Base-by-base conservation (phyloP, 1,284 basidiomycete species). In the Cutaneotrichosporon cutaneum region DNA sequence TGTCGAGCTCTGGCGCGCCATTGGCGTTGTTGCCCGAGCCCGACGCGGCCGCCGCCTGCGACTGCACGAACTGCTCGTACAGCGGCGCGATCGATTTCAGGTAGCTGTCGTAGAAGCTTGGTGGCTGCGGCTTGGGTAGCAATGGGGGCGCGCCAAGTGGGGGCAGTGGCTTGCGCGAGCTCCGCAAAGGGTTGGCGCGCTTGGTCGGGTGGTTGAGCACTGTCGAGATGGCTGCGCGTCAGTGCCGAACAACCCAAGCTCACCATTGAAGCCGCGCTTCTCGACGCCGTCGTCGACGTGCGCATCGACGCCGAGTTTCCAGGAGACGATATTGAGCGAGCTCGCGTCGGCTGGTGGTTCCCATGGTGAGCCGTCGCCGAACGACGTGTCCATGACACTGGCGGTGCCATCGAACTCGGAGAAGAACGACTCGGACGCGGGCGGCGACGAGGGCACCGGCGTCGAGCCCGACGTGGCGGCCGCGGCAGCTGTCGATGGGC, bases 181-280 rank as follows among this genome's bases (percentile, higher is more conserved):
- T 86, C 74, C 94, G 90, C 26, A 93, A 88, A 10, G 92, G 91
- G 35, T 89, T 90, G 55, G 89, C 88, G 54, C 83, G 84, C 79
- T 88, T 90, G 72, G 89, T 88, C 2, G 92, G 92, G 72, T 89
- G 92, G 71, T 92, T 92, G 59, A 94, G 84, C 11, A 89, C 87
- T 9, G 86, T 88, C 9, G 88, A 88, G 63, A 89, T 87, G 26
- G 88, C 88, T 82, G 63, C 4, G 9, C 8, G 30, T 54, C 13
- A 60, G 42, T 10, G 35, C 4, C 54, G 22, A 36, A n/a, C 2
- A 22, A 8, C 7, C 7, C n/a, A 2, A 7, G 24, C 6, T 39
- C 39, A 75, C 76, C 75, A 51, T 78, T 77, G 67, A 78, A 78
- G 9, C 77, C 77, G 7, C 77, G 66, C 58, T 73, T 75, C 47